Evolutionary conservation across 805 yeast genomes (phyloP).

Genomic region (Yarrowia phangngaensis): DNA sequence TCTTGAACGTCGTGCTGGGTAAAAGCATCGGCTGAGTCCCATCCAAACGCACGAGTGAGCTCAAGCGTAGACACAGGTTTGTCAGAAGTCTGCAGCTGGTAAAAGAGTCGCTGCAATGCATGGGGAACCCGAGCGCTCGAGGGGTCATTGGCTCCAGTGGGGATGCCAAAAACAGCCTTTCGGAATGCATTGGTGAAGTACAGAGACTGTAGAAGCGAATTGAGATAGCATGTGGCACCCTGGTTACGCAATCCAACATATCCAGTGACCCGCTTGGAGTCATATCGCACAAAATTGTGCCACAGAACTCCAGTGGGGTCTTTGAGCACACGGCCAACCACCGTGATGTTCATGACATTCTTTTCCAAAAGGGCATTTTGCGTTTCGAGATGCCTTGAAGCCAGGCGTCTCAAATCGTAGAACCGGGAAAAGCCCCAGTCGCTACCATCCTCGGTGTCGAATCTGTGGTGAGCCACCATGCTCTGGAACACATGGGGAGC

Average conservation of each 20-base stretch:
- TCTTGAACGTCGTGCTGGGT: slow-evolving; percentile 99
- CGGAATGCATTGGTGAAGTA: slow-evolving; percentile 80
- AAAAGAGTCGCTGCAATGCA: slow-evolving; percentile 85
- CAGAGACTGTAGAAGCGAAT: slow-evolving; percentile 86
- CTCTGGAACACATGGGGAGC: slow-evolving; percentile 58
- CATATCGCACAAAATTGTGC: slow-evolving; percentile 75
- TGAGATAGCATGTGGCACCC: slow-evolving; percentile 97
- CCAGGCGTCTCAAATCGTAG: slow-evolving; percentile 52
- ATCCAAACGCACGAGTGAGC: slow-evolving; percentile 88
- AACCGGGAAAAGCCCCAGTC: slow-evolving; percentile 97
- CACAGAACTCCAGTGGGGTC: slow-evolving; percentile 94
- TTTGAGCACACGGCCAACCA: slow-evolving; percentile 67
- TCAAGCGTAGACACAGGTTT: slow-evolving; percentile 81
- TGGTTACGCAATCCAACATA: slow-evolving; percentile 91
- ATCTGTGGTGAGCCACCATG: slow-evolving; percentile 73
- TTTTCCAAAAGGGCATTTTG: slow-evolving; percentile 47
- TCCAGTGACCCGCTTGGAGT: slow-evolving; percentile 84
- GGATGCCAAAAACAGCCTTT: slow-evolving; percentile 82
- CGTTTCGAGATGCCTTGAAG: slow-evolving; percentile 39
- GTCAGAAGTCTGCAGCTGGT: slow-evolving; percentile 65
- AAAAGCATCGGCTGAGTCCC: slow-evolving; percentile 94
- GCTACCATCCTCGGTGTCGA: slow-evolving; percentile 57
- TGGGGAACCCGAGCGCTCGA: slow-evolving; percentile 64
- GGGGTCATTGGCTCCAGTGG: slow-evolving; percentile 56
- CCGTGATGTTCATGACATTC: slow-evolving; percentile 65